Percentiles rank a stretch among this genome's conserved stretches.
Evolutionary conservation across 192 early-diverging fungal species (phyloP).

Genomic region (Backusella tarrabulga): DNA sequence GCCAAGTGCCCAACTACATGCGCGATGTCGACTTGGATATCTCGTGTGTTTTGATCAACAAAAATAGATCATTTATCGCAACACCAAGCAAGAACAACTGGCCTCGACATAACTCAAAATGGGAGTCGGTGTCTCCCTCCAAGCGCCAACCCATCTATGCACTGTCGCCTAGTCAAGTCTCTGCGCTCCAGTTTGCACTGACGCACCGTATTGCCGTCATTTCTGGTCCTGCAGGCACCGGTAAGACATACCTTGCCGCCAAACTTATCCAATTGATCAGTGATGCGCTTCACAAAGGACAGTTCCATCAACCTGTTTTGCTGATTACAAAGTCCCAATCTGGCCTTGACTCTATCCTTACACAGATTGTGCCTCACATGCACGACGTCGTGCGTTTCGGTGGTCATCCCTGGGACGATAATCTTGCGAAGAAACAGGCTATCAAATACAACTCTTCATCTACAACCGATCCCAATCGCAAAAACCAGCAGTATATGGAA

Average conservation of each 20-base stretch:
- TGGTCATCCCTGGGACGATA: not conserved
- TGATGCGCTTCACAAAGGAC: slow-evolving; percentile 14
- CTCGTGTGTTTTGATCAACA: not conserved
- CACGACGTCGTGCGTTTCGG: slow-evolving; percentile 30
- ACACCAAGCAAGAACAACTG: slow-evolving; percentile 3
- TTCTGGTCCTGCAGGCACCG: slow-evolving; percentile 24
- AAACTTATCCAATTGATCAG: slow-evolving; percentile 22
- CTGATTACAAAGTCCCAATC: slow-evolving; percentile 21
- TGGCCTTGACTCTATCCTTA: slow-evolving; percentile 19
- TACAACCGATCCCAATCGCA: not conserved
- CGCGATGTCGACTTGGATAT: slow-evolving; percentile 10
- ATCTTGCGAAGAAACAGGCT: not conserved
- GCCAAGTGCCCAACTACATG: not conserved
- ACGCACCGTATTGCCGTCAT: slow-evolving; percentile 29
- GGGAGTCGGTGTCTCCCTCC: not conserved
- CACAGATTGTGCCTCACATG: not conserved
- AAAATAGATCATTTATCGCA: not conserved
- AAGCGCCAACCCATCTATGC: slow-evolving; percentile 9
- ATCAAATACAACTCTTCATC: not conserved
- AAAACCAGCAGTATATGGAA: not conserved
- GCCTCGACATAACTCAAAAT: slow-evolving; percentile 12
- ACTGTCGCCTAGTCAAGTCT: slow-evolving; percentile 21
- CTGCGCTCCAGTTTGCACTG: slow-evolving; percentile 26
- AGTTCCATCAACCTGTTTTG: slow-evolving; percentile 23
- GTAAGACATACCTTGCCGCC: slow-evolving; percentile 28